Evolutionary conservation across 805 yeast species (phyloP), one percentile per base, ranked within the genome.

Genomic region (Sporopachydermia lactativora): DNA sequence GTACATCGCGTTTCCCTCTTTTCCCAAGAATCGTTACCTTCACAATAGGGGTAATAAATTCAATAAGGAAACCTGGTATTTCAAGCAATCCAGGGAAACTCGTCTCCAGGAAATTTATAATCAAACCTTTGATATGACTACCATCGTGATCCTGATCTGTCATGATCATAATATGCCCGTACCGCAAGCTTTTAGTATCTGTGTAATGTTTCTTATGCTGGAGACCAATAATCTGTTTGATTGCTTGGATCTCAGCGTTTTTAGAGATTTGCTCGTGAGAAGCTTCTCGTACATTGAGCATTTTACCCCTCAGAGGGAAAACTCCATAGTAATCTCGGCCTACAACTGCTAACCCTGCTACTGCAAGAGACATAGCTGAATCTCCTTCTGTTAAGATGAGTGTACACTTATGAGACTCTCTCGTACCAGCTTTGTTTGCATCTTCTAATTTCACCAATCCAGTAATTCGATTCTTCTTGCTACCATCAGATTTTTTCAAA

Each of bases 131-230:
- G 58, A 92, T 92, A 65, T 92, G 98, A 14, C 95, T 81, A 45
- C 98, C 98, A 70, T 92, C 98, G 51, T 88, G 95, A 84, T 92
- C 98, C 63, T 92, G 98, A 81, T 92, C 98, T 4, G 98, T 86
- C 97, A 92, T 92, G 56, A 92, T 86, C 97, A 92, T 92, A 40
- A 92, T 72, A 57, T 86, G 95, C 31, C 98, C 98, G 55, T 92
- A 92, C 57, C 98, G 75, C 46, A 92, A 65, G 3, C 80, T 76
- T 43, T 73, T 72, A 13, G 81, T 66, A 47, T 77, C 80, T 15
- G 76, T 77, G 55, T 92, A 92, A 36, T 66, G 68, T 61, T 85
- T 89, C 52, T 81, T 85, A 61, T 92, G 98, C 58, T 88, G 96
- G 42, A 92, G 66, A 15, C 98, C 98, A 66, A 92, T 81, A 51